phyloP scores from a whole-genome alignment of 495 filamentous ascomycete genomes.

The Xylaria grammica region DNA sequence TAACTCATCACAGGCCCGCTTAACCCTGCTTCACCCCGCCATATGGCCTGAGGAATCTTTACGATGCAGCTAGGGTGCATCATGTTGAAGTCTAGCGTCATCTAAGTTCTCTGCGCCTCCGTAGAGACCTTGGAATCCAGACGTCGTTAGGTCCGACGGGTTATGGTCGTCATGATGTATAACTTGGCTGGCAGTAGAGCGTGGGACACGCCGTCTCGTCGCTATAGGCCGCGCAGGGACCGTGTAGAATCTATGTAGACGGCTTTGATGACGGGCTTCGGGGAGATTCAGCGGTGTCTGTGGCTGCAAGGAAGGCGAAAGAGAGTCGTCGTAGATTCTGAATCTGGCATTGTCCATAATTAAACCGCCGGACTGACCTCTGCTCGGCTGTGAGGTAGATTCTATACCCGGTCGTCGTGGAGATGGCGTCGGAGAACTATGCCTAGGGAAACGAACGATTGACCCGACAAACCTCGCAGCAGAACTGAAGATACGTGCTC shows the following conservation, averaged over 20 bases:
- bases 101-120: slow-evolving; percentile 54
- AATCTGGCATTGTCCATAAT: slow-evolving; percentile 29
- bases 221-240: slow-evolving; percentile 38
- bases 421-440: slow-evolving; percentile 32
- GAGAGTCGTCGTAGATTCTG: slow-evolving; percentile 57
- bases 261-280: slow-evolving; percentile 55
- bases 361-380: slow-evolving; percentile 6
- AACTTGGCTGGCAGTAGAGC: not conserved
- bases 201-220: slow-evolving; percentile 14
- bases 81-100: slow-evolving; percentile 43
- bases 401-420: slow-evolving; percentile 14
- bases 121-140: slow-evolving; percentile 51
- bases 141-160: slow-evolving; percentile 41
- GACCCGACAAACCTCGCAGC: slow-evolving; percentile 35
- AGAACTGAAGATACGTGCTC: slow-evolving; percentile 34
- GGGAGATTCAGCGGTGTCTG: slow-evolving; percentile 61
- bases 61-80: slow-evolving; percentile 27
- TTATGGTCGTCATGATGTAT: slow-evolving; percentile 23
- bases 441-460: slow-evolving; percentile 27
- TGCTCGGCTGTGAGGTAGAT: slow-evolving; percentile 11
- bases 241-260: slow-evolving; percentile 51
- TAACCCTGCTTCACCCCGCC: slow-evolving; percentile 21
- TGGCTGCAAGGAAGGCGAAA: slow-evolving; percentile 57
- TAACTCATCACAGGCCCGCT: not conserved
- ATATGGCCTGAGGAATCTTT: slow-evolving; percentile 12